Evolutionary conservation across 2,329 filamentous ascomycete species (phyloP), one percentile per base, ranked within the genome.

Genomic region (Fusarium aywerte): DNA sequence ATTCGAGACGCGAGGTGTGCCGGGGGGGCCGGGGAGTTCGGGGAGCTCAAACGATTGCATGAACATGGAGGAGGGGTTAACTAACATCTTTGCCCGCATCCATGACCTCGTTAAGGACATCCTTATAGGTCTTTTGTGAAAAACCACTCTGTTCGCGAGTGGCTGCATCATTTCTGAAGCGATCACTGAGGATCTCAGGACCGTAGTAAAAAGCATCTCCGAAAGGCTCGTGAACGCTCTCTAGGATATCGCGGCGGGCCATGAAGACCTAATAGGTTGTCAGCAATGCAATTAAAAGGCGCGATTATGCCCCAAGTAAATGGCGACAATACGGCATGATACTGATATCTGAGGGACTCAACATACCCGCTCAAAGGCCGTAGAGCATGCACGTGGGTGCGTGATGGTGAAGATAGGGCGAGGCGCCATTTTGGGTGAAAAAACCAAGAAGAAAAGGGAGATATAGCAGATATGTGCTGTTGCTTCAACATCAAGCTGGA

Each of bases 121-220:
- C 90, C 73, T 87, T 86, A 79, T 89, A 96, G 3, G 92, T 96
- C 69, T 87, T 89, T 48, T 89, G 77, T 40, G 83, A 80, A 73
- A 92, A 92, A 53, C 91, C 91, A 68, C 87, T 91, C 72, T 85
- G 80, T 56, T 82, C 73, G 59, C 89, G 83, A 32, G 80, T 78
- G 38, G 80, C 79, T 50, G 79, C 79, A 68, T 97, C 92, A 42
- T 90, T 77, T 74, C 90, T 89, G 76, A 92, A 99, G 73, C 96
- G 88, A 51, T 87, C 82, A 74, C 91, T 90, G 71, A 98, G 85
- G 71, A 92, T 87, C 81, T 99, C 96, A 8, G 95, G 94, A 51
- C 96, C 95, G 76, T 91, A 98, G 82, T 98, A 98, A 77, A 95
- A 98, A 63, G 94, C 92, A 80, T 98, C 96, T 53, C 95, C 95